Base-by-base conservation (phyloP, 202 grass and related monocot genomes). In the Zoysia matrella region DNA sequence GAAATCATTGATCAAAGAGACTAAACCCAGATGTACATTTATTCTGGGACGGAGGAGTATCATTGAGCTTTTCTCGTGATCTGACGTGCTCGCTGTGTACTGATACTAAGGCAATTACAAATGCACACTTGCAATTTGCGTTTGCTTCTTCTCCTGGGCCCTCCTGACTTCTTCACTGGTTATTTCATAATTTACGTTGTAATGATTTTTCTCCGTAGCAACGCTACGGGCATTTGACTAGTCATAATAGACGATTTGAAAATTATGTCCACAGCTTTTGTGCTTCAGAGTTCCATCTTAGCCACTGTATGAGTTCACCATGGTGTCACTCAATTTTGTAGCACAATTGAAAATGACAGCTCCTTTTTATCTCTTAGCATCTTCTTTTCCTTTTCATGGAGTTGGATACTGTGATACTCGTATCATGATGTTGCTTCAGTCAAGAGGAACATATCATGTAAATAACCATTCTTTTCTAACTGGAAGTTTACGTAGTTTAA, bases 301-400 rank as follows among this genome's bases (percentile, higher is more conserved):
- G 55, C 55, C 66, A 14, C 55, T 47, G 41, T 75, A 64, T 73
- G 60, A 85, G 67, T 73, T 73, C 67, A 51, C 2, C 15, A 67
- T 51, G 30, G 61, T 80, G 45, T 52, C 16, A 60, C 85, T 72
- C 55, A 57, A 52, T 52, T 60, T 77, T 73, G 60, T 68, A 78
- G 48, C 46, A 82, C 47, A 79, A 60, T 63, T 86, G 88, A 90
- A 86, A 86, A 74, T 73, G 74, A 83, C 74, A 65, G 7, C 69
- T 73, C 54, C 74, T 90, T 90, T 83, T 74, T 86, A 70, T 82
- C 61, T 50, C 15, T 82, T 73, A 71, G 51, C 49, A 49, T 76
- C 65, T 51, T 52, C 65, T 82, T 82, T 69, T 40, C 16, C 65
- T 75, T 89, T 89, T 42, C 45, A 73, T 85, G 78, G 60, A 50